These are phyloP conservation scores for Microsporum audouinii DNA, from an alignment of 2,329 filamentous ascomycete genomes.

Conservation along the genomic window DNA sequence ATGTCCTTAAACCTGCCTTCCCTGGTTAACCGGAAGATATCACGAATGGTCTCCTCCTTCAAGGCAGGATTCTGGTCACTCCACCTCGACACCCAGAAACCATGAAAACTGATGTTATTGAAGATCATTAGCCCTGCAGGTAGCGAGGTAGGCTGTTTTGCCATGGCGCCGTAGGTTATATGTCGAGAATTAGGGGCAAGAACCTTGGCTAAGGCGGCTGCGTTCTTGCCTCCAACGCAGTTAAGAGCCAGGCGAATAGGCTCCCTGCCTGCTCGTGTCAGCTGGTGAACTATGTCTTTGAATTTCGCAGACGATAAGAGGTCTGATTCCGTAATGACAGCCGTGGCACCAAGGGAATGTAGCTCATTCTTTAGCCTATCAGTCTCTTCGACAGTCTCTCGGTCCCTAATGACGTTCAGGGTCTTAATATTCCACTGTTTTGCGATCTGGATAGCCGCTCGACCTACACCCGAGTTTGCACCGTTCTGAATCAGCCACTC, in stretches of 20 bases:
- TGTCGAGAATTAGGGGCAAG: conserved; percentile 59
- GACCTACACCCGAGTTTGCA: conserved; percentile 84
- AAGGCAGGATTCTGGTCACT: conserved; percentile 60
- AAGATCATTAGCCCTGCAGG: conserved; percentile 85
- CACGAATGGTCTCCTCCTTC: conserved; percentile 70
- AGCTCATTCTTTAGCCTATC: conserved; percentile 52
- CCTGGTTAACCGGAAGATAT: conserved; percentile 66
- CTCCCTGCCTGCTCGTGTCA: conserved; percentile 61
- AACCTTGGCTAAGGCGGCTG: conserved; percentile 63
- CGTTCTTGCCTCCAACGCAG: conserved; percentile 83
- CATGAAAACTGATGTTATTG: conserved; percentile 76
- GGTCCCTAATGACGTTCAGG: conserved; percentile 75
- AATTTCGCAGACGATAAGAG: conserved; percentile 36
- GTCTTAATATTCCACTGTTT: conserved; percentile 77
- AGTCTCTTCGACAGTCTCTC: conserved; percentile 54
- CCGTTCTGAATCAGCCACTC: conserved; percentile 98
- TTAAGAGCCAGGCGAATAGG: conserved; percentile 71
- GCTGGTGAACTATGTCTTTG: conserved; percentile 46
- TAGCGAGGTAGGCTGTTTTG: conserved; percentile 68
- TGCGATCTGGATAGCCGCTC: conserved; percentile 81
- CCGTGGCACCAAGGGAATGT: conserved; percentile 48
- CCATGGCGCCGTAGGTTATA: conserved; percentile 95
- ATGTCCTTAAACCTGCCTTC: conserved; percentile 69
- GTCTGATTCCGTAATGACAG: conserved; percentile 52
- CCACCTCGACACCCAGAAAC: conserved; percentile 94